A percentile compares a stretch with the other conserved stretches of the same genome.
These are phyloP conservation scores for Pseudomonodictys pantanalensis DNA, from an alignment of 495 filamentous ascomycete species.

Conservation along the genomic window DNA sequence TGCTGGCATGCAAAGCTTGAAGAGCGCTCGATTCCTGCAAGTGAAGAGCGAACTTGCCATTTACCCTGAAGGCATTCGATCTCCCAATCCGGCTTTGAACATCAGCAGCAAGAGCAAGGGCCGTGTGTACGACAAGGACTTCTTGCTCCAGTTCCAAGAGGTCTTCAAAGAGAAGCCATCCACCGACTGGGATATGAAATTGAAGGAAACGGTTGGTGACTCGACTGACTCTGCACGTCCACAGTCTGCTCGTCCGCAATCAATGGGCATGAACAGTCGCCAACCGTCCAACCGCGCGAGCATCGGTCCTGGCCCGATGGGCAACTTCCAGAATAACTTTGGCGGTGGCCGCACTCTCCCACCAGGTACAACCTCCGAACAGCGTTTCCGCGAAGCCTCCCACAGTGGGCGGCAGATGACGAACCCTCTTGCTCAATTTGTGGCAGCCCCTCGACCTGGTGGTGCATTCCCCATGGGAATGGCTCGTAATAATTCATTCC, in stretches of 20 bases:
- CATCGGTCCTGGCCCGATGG: slow-evolving; percentile 60
- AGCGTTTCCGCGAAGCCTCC: slow-evolving; percentile 55
- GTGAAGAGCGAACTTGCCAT: slow-evolving; percentile 58
- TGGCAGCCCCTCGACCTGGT: slow-evolving; percentile 47
- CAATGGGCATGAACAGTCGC: slow-evolving; percentile 49
- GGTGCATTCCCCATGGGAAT: slow-evolving; percentile 62
- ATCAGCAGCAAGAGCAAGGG: slow-evolving; percentile 72
- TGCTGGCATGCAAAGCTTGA: slow-evolving; percentile 84
- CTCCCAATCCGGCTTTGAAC: slow-evolving; percentile 89
- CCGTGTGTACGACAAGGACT: slow-evolving; percentile 84
- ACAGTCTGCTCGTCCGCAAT: slow-evolving; percentile 54
- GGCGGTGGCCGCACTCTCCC: slow-evolving; percentile 53
- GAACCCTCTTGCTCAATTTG: slow-evolving; percentile 54
- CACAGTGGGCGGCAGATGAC: slow-evolving; percentile 47
- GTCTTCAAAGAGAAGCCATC: slow-evolving; percentile 96
- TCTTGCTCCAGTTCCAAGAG: slow-evolving; percentile 93
- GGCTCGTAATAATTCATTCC: slow-evolving; percentile 56
- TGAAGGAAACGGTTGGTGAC: slow-evolving; percentile 81
- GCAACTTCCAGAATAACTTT: slow-evolving; percentile 55
- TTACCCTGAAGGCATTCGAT: slow-evolving; percentile 77
- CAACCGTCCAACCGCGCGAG: slow-evolving; percentile 46
- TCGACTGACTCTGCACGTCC: slow-evolving; percentile 65
- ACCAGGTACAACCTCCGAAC: slow-evolving; percentile 63
- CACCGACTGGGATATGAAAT: slow-evolving; percentile 78
- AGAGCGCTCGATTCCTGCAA: slow-evolving; percentile 78